phyloP scores from a whole-genome alignment of 805 yeast genomes.

The Candida schatavii region DNA sequence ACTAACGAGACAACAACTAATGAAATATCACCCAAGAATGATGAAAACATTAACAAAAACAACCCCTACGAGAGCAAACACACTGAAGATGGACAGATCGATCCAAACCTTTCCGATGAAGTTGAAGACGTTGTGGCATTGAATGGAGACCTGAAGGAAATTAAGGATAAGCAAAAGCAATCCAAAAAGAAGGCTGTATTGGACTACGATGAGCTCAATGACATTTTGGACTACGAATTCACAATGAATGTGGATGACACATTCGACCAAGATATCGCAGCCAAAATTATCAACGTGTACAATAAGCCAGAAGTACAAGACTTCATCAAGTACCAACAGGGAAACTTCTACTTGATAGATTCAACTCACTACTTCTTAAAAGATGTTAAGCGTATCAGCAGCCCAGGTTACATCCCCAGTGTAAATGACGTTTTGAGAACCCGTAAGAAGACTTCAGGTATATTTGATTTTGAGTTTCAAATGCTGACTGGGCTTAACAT shows the following conservation, averaged over 20 bases:
- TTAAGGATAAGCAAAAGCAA: not conserved
- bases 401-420: slow-evolving; percentile 63
- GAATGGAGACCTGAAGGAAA: slow-evolving; percentile 5
- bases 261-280: slow-evolving; percentile 50
- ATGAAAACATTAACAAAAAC: slow-evolving; percentile 1
- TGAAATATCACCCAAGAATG: not conserved
- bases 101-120: slow-evolving; percentile 2
- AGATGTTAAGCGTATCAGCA: slow-evolving; percentile 59
- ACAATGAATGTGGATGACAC: slow-evolving; percentile 52
- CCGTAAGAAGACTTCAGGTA: slow-evolving; percentile 90
- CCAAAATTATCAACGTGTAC: slow-evolving; percentile 52
- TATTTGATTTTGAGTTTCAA: slow-evolving; percentile 75
- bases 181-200: slow-evolving; percentile 18
- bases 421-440: slow-evolving; percentile 80
- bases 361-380: slow-evolving; percentile 78
- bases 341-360: slow-evolving; percentile 79
- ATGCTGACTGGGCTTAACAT: slow-evolving; percentile 53
- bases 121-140: not conserved
- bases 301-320: slow-evolving; percentile 53
- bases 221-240: slow-evolving; percentile 44
- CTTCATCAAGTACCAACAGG: slow-evolving; percentile 56
- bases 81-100: not conserved
- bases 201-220: slow-evolving; percentile 39
- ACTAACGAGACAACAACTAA: slow-evolving; percentile 15
- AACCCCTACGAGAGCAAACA: not conserved